phyloP scores from a whole-genome alignment of 257 asterid species.

The Nicotiana attenuata region DNA sequence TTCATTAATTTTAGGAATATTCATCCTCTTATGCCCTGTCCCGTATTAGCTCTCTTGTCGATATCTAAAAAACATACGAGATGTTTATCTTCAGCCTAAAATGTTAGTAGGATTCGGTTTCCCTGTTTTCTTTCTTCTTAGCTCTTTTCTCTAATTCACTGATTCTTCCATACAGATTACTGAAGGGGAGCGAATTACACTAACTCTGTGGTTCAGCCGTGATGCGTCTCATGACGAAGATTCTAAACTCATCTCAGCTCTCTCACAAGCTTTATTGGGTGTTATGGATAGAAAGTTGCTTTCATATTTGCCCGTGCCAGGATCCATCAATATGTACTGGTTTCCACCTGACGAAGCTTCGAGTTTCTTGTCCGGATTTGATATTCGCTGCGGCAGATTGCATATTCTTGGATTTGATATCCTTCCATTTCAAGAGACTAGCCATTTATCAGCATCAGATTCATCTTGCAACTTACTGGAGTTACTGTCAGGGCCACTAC shows the following conservation, averaged over 20 bases:
- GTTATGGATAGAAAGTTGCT: slow-evolving; percentile 16
- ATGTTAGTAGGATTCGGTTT: neutral
- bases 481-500: slow-evolving; percentile 43
- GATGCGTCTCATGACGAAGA: slow-evolving; percentile 79
- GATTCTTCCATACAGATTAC: slow-evolving; percentile 36
- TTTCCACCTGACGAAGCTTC: slow-evolving; percentile 83
- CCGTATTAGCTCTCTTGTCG: neutral
- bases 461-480: slow-evolving; percentile 36
- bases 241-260: slow-evolving; percentile 51
- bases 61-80: neutral
- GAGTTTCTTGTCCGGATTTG: slow-evolving; percentile 59
- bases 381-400: slow-evolving; percentile 72
- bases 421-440: slow-evolving; percentile 24
- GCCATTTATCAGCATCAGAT: slow-evolving; percentile 18
- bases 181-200: slow-evolving; percentile 85
- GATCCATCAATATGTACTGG: slow-evolving; percentile 81
- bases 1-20: neutral
- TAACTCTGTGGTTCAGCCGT: slow-evolving; percentile 91
- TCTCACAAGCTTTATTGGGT: slow-evolving; percentile 33
- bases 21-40: neutral
- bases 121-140: neutral
- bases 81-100: neutral
- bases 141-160: neutral
- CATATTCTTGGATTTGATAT: slow-evolving; percentile 57
- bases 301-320: slow-evolving; percentile 47